Conservation (phyloP, 305 asterid genomes). For the Fraxinus nigra region DNA sequence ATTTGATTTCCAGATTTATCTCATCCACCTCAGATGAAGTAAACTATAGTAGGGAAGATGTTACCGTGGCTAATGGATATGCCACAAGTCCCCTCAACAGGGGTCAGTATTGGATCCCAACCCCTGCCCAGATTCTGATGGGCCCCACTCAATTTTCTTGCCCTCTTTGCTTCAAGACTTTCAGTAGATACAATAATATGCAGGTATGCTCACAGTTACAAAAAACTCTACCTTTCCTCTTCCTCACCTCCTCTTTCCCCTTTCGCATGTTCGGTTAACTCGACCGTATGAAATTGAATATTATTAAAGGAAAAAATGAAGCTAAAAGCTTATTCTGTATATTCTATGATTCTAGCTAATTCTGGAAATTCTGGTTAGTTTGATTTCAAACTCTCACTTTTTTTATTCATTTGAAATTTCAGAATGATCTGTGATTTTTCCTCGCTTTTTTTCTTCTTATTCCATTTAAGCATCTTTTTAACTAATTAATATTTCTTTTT, state of each 20-base stretch:
- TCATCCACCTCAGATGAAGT: constrained; percentile 22
- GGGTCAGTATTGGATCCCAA: constrained; percentile 91
- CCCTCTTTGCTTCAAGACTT: constrained; percentile 88
- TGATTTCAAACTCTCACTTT: constrained; percentile 49
- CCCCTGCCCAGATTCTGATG: constrained; percentile 85
- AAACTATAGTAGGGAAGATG: constrained; percentile 28
- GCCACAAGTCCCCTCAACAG: constrained; percentile 54
- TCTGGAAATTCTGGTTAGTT: background rate
- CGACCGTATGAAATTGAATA: background rate
- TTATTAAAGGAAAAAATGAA: background rate
- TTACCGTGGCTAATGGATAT: constrained; percentile 33
- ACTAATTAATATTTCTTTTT: constrained; percentile 1
- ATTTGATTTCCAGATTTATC: constrained; percentile 29
- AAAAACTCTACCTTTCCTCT: constrained; percentile 19
- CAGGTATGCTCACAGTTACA: constrained; percentile 41
- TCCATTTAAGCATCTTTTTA: background rate
- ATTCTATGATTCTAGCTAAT: background rate
- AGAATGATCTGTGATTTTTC: constrained; percentile 20
- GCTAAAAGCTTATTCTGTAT: constrained; percentile 26
- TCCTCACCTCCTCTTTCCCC: background rate
- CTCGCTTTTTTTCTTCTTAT: background rate
- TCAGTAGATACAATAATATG: constrained; percentile 90
- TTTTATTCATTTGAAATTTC: constrained; percentile 24
- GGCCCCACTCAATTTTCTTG: constrained; percentile 91
- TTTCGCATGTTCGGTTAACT: background rate